Evolutionary conservation across 805 yeast genomes (phyloP).

Genomic region (Starmerella vitae): DNA sequence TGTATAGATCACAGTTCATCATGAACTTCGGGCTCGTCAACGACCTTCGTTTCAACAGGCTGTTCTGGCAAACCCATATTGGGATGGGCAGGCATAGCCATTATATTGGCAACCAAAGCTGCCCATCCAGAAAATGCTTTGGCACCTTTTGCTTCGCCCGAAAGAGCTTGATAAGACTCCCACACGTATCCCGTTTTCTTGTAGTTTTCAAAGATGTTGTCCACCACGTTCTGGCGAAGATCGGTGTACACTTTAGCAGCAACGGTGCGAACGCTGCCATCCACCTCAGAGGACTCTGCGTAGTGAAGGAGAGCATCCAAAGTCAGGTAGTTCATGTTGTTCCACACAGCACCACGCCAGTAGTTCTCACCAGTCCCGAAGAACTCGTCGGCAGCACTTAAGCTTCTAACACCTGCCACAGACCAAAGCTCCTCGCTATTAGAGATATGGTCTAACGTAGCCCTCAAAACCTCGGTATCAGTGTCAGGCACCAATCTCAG

Average conservation of each 20-base stretch:
- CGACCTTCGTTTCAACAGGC: not conserved
- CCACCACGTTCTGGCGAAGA: slow-evolving; percentile 53
- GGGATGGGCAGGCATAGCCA: slow-evolving; percentile 84
- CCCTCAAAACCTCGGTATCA: slow-evolving; percentile 35
- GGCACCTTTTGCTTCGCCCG: slow-evolving; percentile 69
- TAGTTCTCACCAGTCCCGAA: slow-evolving; percentile 79
- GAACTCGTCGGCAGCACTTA: slow-evolving; percentile 49
- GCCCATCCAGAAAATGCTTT: slow-evolving; percentile 94
- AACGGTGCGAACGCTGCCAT: slow-evolving; percentile 24
- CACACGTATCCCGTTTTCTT: slow-evolving; percentile 64
- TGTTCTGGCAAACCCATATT: no score
- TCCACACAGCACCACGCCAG: slow-evolving; percentile 94
- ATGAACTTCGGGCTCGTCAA: no score
- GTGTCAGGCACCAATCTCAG: slow-evolving; percentile 44
- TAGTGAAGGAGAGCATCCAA: slow-evolving; percentile 59
- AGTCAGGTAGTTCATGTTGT: slow-evolving; percentile 73
- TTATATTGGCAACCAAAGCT: slow-evolving; percentile 60
- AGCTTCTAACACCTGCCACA: slow-evolving; percentile 64
- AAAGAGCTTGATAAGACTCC: slow-evolving; percentile 75
- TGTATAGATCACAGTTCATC: slow-evolving; percentile 8
- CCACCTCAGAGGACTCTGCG: slow-evolving; percentile 24
- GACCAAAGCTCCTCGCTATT: slow-evolving; percentile 70
- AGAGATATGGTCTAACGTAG: slow-evolving; percentile 42
- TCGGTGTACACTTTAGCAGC: slow-evolving; percentile 41
- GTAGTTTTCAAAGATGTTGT: slow-evolving; percentile 60